A percentile compares a stretch with the other conserved stretches of the same genome.
These are phyloP conservation scores for Colletotrichum echinochloae DNA, from an alignment of 2,329 filamentous ascomycete species.

Conservation along the genomic window DNA sequence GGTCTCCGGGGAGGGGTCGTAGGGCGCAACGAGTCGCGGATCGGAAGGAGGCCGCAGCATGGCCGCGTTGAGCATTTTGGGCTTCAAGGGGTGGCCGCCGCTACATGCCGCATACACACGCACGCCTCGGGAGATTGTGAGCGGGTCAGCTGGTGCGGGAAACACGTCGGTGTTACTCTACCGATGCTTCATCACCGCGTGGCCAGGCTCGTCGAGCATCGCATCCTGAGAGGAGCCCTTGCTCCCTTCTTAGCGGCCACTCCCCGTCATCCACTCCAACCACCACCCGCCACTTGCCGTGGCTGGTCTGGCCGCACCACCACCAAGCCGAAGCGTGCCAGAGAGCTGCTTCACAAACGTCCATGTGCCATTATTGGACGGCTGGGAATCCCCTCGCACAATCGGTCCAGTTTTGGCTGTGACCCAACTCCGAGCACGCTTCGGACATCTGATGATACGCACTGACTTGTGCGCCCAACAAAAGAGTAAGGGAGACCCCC, in stretches of 20 bases:
- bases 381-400: conserved; percentile 31
- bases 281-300: neutral
- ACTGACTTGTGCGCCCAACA: conserved; percentile 14
- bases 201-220: conserved; percentile 6
- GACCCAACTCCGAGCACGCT: neutral
- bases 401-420: neutral
- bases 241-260: conserved; percentile 20
- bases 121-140: conserved; percentile 30
- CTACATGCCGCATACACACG: neutral
- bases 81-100: conserved; percentile 19
- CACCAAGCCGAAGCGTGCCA: neutral
- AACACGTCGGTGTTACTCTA: conserved; percentile 17
- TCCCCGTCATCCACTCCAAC: conserved; percentile 25
- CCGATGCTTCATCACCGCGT: conserved; percentile 14
- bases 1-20: conserved; percentile 9
- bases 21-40: conserved; percentile 22
- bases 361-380: conserved; percentile 27
- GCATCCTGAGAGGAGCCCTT: neutral
- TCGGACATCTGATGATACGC: neutral
- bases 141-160: conserved; percentile 33
- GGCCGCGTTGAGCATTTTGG: conserved; percentile 21
- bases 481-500: neutral
- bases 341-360: conserved; percentile 32
- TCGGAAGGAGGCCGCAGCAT: conserved; percentile 21
- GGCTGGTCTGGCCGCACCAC: neutral